A percentile compares a stretch with the other conserved stretches of the same genome.
These are phyloP conservation scores for Diplodia mutila DNA, from an alignment of 2,329 filamentous ascomycete species.

Conservation along the genomic window DNA sequence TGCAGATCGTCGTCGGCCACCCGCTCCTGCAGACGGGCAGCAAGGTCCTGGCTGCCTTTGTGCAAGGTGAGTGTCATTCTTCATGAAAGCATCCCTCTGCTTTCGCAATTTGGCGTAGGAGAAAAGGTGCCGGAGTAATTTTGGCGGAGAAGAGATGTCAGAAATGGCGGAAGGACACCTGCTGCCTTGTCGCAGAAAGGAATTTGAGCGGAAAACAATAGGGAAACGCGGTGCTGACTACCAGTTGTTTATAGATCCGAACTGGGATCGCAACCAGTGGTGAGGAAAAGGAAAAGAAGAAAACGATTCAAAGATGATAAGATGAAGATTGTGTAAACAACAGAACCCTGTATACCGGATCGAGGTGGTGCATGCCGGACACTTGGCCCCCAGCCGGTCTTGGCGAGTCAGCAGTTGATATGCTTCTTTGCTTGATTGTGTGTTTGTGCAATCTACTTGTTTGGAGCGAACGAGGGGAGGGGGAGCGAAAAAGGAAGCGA, in stretches of 20 bases:
- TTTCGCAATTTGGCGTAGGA: background rate
- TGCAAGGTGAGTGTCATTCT: slow-evolving; percentile 72
- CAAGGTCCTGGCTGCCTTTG: slow-evolving; percentile 93
- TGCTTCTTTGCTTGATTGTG: background rate
- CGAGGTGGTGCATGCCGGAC: background rate
- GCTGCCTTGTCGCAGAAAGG: background rate
- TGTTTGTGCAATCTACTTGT: background rate
- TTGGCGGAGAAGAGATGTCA: background rate
- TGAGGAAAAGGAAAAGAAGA: background rate
- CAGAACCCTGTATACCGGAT: background rate
- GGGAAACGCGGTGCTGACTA: background rate
- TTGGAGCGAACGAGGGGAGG: background rate
- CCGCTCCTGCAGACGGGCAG: slow-evolving; percentile 95
- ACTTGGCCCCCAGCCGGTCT: background rate
- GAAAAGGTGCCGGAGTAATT: background rate
- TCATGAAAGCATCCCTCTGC: background rate
- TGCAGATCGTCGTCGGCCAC: slow-evolving; percentile 97
- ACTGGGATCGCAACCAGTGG: slow-evolving; percentile 27
- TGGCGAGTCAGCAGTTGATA: background rate
- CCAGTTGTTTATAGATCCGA: slow-evolving; percentile 8
- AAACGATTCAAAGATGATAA: background rate
- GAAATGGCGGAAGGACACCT: background rate
- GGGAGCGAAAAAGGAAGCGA: slow-evolving; percentile 5
- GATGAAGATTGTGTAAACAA: slow-evolving; percentile 16
- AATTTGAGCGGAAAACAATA: background rate